Conservation (phyloP, 176 grass and related monocot species). For the Zoysia pacifica region DNA sequence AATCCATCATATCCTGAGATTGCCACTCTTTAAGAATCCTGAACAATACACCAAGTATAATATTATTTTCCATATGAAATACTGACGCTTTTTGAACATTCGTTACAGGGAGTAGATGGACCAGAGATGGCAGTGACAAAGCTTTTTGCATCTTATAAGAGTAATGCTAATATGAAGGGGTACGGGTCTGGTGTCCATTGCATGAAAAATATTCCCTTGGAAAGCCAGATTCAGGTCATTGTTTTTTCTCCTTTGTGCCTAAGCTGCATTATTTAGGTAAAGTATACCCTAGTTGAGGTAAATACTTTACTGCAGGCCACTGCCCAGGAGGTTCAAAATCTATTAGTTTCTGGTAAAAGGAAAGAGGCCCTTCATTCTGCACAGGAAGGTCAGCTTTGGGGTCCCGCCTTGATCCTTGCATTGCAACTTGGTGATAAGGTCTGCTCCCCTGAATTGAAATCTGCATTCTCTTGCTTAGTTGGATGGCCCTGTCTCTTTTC, state of each 20-base stretch:
- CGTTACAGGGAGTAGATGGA: constrained; percentile 72
- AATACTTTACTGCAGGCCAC: constrained; percentile 54
- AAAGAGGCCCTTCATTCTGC: constrained; percentile 89
- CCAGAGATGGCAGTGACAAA: constrained; percentile 85
- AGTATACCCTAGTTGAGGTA: background rate
- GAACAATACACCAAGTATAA: background rate
- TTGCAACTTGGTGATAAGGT: constrained; percentile 93
- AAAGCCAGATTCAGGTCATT: constrained; percentile 78
- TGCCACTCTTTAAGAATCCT: background rate
- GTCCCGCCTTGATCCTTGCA: constrained; percentile 85
- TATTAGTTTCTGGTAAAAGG: constrained; percentile 90
- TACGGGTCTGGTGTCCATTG: constrained; percentile 58
- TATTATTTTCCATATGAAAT: constrained; percentile 10
- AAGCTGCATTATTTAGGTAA: background rate
- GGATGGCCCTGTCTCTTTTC: constrained; percentile 2
- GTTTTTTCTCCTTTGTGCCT: background rate
- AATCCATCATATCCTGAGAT: background rate
- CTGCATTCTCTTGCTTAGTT: background rate
- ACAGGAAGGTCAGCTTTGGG: constrained; percentile 94
- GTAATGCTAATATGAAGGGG: constrained; percentile 39
- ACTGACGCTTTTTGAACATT: constrained; percentile 36
- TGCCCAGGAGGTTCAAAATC: constrained; percentile 85
- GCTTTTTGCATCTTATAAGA: constrained; percentile 79
- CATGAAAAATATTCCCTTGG: constrained; percentile 73
- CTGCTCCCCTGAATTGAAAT: constrained; percentile 18